Percentiles rank a stretch among this genome's conserved stretches.
These are phyloP conservation scores for Skeletonema marinoi DNA, from an alignment of 108 stramenopile genomes.

Conservation along the genomic window DNA sequence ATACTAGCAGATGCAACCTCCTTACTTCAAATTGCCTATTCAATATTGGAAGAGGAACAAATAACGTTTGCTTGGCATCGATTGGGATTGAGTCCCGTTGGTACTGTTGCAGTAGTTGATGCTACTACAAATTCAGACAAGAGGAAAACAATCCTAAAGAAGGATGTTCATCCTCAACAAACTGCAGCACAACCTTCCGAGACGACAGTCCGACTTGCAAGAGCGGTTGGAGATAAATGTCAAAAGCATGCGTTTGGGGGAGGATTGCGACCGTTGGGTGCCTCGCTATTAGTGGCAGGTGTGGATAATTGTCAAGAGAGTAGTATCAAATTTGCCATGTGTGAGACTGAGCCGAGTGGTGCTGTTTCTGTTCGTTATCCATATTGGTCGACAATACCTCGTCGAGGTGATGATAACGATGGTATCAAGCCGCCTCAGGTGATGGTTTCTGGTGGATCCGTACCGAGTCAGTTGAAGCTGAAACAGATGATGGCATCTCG, in stretches of 20 bases:
- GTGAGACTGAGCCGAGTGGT: constrained; percentile 49
- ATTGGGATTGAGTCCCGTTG: constrained; percentile 30
- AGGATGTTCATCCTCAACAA: not conserved
- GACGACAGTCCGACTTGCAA: constrained; percentile 36
- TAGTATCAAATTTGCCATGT: constrained; percentile 30
- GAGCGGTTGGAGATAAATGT: constrained; percentile 59
- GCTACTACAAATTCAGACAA: not conserved
- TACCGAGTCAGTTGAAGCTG: constrained; percentile 16
- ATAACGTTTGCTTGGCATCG: constrained; percentile 47
- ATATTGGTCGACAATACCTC: constrained; percentile 3
- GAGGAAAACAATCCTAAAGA: not conserved
- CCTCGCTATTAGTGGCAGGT: constrained; percentile 61
- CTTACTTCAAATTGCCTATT: constrained; percentile 36
- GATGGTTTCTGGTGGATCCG: constrained; percentile 38
- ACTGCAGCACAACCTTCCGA: constrained; percentile 18
- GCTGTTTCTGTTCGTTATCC: not conserved
- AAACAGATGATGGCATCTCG: constrained; percentile 10
- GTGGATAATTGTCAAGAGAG: constrained; percentile 18
- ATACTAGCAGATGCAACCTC: constrained; percentile 64
- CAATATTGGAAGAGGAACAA: constrained; percentile 45
- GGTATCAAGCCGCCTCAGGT: constrained; percentile 23
- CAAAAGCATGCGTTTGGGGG: constrained; percentile 81
- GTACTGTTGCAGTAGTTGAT: constrained; percentile 9
- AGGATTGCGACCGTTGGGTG: constrained; percentile 76
- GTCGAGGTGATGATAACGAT: not conserved